Evolutionary conservation across 1,284 basidiomycete species (phyloP).

Genomic region (Cryptococcus neoformans): DNA sequence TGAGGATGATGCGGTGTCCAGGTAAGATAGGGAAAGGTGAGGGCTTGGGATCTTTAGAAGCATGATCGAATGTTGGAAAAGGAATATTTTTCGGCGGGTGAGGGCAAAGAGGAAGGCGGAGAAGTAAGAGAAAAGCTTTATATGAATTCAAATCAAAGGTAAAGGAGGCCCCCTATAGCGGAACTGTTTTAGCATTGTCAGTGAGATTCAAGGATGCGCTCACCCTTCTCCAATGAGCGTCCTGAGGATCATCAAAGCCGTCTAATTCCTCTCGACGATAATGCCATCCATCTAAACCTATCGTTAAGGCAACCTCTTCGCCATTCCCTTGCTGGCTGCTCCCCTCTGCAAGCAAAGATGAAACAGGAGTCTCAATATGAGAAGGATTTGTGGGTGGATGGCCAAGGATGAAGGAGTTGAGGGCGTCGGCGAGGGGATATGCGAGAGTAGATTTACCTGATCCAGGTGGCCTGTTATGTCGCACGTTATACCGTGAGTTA

Average conservation of each 20-base stretch:
- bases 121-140: conserved; percentile 66
- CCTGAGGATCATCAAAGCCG: conserved; percentile 25
- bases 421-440: conserved; percentile 41
- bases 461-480: conserved; percentile 43
- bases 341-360: conserved; percentile 2
- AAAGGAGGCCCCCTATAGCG: conserved; percentile 48
- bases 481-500: neutral
- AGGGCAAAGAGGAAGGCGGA: conserved; percentile 55
- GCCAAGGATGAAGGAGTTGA: conserved; percentile 37
- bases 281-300: conserved; percentile 57
- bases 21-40: conserved; percentile 58
- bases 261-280: conserved; percentile 47
- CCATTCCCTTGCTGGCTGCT: conserved; percentile 5
- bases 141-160: conserved; percentile 57
- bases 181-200: neutral
- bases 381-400: conserved; percentile 1
- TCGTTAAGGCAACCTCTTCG: conserved; percentile 42
- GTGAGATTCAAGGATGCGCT: conserved; percentile 44
- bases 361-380: conserved; percentile 1
- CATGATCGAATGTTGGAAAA: conserved; percentile 52
- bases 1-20: conserved; percentile 67
- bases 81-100: conserved; percentile 50
- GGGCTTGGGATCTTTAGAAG: conserved; percentile 53
- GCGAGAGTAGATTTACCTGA: conserved; percentile 54
- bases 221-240: conserved; percentile 32